Conservation (phyloP, 2,329 filamentous ascomycete genomes). For the Parafenestella ontariensis region DNA sequence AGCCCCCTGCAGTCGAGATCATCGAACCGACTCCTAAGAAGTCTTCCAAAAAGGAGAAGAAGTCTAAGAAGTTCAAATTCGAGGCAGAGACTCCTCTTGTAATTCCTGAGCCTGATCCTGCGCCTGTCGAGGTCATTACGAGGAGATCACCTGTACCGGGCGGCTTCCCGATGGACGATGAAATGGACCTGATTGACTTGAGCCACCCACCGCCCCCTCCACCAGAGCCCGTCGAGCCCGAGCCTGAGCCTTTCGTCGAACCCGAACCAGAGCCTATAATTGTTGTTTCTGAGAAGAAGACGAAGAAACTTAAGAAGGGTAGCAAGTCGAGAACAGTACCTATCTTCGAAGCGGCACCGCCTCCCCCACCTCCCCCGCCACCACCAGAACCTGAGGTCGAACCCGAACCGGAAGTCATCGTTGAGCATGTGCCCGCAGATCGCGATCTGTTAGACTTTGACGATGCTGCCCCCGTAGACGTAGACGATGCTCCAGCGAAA, state of each 20-base stretch:
- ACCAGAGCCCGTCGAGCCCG: constrained; percentile 29
- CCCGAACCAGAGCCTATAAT: constrained; percentile 40
- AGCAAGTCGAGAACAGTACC: constrained; percentile 66
- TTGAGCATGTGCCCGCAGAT: constrained; percentile 28
- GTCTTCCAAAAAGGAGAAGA: constrained; percentile 35
- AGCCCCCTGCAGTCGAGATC: constrained; percentile 37
- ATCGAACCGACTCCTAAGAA: constrained; percentile 39
- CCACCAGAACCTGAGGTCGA: constrained; percentile 33
- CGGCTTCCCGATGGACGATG: constrained; percentile 56
- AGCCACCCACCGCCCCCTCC: constrained; percentile 12
- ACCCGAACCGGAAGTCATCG: constrained; percentile 28
- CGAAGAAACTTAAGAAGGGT: constrained; percentile 39
- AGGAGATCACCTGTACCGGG: constrained; percentile 53
- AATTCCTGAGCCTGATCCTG: constrained; percentile 42
- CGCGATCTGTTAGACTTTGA: constrained; percentile 24
- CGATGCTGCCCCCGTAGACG: constrained; percentile 32
- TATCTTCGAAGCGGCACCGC: constrained; percentile 39
- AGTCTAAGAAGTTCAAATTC: constrained; percentile 39
- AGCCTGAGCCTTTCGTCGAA: constrained; percentile 43
- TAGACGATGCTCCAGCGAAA: constrained; percentile 38
- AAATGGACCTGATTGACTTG: constrained; percentile 45
- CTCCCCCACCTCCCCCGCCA: constrained; percentile 34
- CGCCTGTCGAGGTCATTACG: constrained; percentile 37
- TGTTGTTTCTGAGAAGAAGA: constrained; percentile 28
- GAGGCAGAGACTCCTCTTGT: constrained; percentile 30